phyloP scores from a whole-genome alignment of 2,329 filamentous ascomycete genomes.

The Pseudocercospora macadamiae region DNA sequence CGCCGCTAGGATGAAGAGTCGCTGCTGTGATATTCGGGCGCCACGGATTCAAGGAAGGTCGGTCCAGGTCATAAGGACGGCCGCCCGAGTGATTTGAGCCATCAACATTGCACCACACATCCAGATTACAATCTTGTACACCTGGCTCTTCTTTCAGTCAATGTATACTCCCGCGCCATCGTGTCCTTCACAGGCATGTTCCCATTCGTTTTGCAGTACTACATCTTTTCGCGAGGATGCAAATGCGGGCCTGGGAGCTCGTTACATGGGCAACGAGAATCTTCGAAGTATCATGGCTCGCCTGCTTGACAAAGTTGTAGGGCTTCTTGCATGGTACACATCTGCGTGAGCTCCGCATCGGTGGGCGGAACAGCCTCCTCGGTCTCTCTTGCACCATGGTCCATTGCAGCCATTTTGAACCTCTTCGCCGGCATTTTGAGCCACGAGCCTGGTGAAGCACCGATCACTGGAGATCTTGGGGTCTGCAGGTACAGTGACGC shows the following conservation, averaged over 20 bases:
- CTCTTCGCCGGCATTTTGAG: background rate
- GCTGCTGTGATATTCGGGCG: too few relatives aligned
- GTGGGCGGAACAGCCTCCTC: background rate
- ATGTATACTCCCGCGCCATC: background rate
- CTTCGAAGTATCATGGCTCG: background rate
- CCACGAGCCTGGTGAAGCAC: background rate
- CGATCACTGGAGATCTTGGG: background rate
- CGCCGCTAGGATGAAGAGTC: too few relatives aligned
- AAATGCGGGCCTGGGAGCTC: too few relatives aligned
- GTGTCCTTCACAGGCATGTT: too few relatives aligned
- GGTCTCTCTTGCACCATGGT: background rate
- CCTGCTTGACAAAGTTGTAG: background rate
- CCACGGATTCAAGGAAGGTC: too few relatives aligned
- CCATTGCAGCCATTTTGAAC: background rate
- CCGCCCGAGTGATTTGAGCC: too few relatives aligned
- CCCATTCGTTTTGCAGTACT: too few relatives aligned
- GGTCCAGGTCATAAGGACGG: too few relatives aligned
- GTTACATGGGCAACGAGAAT: background rate
- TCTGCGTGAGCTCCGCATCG: background rate
- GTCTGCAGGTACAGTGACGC: background rate
- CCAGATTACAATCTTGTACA: background rate
- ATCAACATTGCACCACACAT: background rate
- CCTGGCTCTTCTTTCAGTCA: background rate
- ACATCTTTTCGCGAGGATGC: background rate
- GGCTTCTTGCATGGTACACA: background rate